Conservation (phyloP, 495 filamentous ascomycete genomes). For the Aspergillus leporis region DNA sequence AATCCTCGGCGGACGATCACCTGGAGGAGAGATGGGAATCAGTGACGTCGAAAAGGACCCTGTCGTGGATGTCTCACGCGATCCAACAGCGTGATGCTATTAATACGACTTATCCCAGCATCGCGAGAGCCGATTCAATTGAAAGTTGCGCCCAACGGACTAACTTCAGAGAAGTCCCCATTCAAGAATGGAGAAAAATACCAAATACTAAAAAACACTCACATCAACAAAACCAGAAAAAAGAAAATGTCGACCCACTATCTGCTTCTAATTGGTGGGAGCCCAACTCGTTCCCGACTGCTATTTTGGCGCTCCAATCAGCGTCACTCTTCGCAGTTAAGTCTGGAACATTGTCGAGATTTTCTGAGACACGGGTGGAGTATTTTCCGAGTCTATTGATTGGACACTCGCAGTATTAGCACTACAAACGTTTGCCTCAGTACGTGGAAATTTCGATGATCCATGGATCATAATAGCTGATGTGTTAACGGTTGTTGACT, state of each 20-base stretch:
- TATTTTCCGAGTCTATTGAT: background rate
- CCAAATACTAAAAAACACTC: background rate
- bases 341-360: conserved; percentile 12
- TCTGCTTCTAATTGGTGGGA: background rate
- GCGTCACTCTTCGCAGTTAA: background rate
- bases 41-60: background rate
- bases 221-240: background rate
- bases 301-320: conserved; percentile 20
- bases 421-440: background rate
- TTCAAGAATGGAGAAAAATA: conserved; percentile 6
- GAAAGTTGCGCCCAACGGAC: background rate
- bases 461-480: background rate
- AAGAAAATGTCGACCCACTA: background rate
- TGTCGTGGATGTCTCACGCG: background rate
- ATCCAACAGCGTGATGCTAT: background rate
- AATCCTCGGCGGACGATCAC: background rate
- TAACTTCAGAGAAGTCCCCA: background rate
- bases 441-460: background rate
- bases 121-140: background rate
- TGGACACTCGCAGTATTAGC: background rate
- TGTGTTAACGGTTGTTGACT: background rate
- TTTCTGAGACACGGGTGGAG: conserved; percentile 16
- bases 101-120: background rate
- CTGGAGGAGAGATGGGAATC: background rate
- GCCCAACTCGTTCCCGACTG: background rate